Percentiles rank a stretch among this genome's conserved stretches.
These are phyloP conservation scores for Hypoxylon perforatum DNA, from an alignment of 495 filamentous ascomycete genomes.

Conservation along the genomic window DNA sequence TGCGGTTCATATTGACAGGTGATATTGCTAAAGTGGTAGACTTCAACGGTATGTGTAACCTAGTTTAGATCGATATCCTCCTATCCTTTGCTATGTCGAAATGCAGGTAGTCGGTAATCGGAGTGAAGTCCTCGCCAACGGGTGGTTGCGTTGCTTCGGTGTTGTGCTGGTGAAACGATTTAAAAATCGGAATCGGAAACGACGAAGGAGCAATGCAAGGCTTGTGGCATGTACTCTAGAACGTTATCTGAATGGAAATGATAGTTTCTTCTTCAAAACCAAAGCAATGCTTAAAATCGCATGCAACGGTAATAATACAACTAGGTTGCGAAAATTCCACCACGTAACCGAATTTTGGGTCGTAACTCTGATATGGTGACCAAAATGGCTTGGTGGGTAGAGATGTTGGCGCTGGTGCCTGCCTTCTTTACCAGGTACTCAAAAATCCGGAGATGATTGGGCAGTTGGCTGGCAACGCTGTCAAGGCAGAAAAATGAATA, in stretches of 20 bases:
- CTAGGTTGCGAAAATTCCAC: neutral
- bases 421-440: slow-evolving; percentile 14
- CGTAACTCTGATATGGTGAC: slow-evolving; percentile 15
- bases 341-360: neutral
- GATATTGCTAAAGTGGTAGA: slow-evolving; percentile 25
- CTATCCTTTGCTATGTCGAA: neutral
- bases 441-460: slow-evolving; percentile 11
- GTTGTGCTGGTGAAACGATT: slow-evolving; percentile 51
- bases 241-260: slow-evolving; percentile 39
- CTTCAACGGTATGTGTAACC: slow-evolving; percentile 20
- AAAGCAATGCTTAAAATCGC: neutral
- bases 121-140: neutral
- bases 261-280: slow-evolving; percentile 26
- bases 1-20: slow-evolving; percentile 79
- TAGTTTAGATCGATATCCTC: neutral
- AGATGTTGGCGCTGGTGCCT: slow-evolving; percentile 6
- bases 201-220: slow-evolving; percentile 38
- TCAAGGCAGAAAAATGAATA: slow-evolving; percentile 34
- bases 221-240: slow-evolving; percentile 33
- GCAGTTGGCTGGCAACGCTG: slow-evolving; percentile 22
- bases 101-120: slow-evolving; percentile 24
- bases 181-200: slow-evolving; percentile 45
- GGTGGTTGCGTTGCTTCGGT: slow-evolving; percentile 25
- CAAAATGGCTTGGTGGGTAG: neutral
- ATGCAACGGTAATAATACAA: slow-evolving; percentile 1